phyloP scores from a whole-genome alignment of 352 stramenopile species.

The Pythium biforme region DNA sequence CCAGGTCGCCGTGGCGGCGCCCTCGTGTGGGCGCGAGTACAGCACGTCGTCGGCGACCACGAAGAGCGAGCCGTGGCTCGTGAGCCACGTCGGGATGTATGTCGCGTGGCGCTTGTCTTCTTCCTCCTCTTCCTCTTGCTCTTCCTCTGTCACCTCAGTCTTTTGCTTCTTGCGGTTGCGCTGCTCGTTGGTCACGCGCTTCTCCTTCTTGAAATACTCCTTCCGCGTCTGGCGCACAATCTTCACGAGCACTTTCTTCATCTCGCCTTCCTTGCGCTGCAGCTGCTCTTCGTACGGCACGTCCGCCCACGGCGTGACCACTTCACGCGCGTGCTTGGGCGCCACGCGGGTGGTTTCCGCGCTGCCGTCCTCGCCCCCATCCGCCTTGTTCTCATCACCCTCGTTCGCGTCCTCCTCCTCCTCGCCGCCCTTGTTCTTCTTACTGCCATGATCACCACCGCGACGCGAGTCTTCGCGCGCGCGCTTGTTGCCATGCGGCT shows the following conservation, averaged over 20 bases:
- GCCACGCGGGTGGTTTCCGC: slow-evolving; percentile 17
- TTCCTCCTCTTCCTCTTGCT: slow-evolving; percentile 15
- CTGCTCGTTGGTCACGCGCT: slow-evolving; percentile 55
- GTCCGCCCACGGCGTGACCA: slow-evolving; percentile 80
- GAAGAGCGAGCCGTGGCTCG: slow-evolving; percentile 73
- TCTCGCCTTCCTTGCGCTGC: slow-evolving; percentile 82
- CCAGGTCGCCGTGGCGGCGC: slow-evolving; percentile 41
- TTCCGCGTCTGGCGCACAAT: slow-evolving; percentile 83
- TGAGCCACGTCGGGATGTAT: slow-evolving; percentile 70
- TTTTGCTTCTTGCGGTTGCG: slow-evolving; percentile 68
- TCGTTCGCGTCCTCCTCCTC: slow-evolving; percentile 21
- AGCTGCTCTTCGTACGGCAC: slow-evolving; percentile 82
- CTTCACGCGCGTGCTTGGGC: slow-evolving; percentile 57
- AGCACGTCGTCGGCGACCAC: slow-evolving; percentile 53
- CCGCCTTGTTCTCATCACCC: too few relatives aligned
- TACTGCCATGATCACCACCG: not conserved
- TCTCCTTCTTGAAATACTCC: slow-evolving; percentile 88
- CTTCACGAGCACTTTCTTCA: slow-evolving; percentile 89
- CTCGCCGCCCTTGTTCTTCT: slow-evolving; percentile 4
- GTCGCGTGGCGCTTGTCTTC: slow-evolving; percentile 24
- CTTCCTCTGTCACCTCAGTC: slow-evolving; percentile 7
- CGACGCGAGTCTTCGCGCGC: slow-evolving; percentile 17
- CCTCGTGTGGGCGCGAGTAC: slow-evolving; percentile 65
- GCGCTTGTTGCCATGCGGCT: slow-evolving; percentile 32
- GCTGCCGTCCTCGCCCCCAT: not conserved